A percentile compares a stretch with the other conserved stretches of the same genome.
phyloP scores from a whole-genome alignment of 768 basidiomycete genomes.

The Tulasnella sp. region DNA sequence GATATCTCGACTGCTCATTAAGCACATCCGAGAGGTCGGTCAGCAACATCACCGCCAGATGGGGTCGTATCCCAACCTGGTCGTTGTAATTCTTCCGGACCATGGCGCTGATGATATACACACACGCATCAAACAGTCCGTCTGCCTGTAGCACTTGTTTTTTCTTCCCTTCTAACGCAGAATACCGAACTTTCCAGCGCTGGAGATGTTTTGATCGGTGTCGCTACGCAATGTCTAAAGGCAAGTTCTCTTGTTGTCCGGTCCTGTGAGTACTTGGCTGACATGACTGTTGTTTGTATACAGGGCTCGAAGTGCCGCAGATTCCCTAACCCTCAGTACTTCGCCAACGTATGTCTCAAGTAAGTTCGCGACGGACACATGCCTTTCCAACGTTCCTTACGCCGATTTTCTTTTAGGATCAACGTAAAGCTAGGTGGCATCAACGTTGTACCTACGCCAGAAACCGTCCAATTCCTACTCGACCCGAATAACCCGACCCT shows the following conservation, averaged over 20 bases:
- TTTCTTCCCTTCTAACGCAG: background rate
- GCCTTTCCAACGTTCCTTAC: background rate
- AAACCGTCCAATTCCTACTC: constrained; percentile 48
- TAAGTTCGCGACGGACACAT: constrained; percentile 27
- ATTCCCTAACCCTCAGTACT: constrained; percentile 60
- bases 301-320: constrained; percentile 9
- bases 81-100: constrained; percentile 61
- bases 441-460: constrained; percentile 61
- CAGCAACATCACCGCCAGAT: constrained; percentile 32
- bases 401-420: constrained; percentile 26
- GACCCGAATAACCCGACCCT: constrained; percentile 66
- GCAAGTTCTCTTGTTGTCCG: background rate
- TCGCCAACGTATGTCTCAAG: constrained; percentile 67
- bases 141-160: constrained; percentile 8
- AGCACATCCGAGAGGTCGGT: constrained; percentile 43
- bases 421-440: constrained; percentile 80
- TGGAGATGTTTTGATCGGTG: constrained; percentile 59
- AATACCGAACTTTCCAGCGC: constrained; percentile 36
- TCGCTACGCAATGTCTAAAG: constrained; percentile 71
- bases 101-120: constrained; percentile 59
- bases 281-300: background rate
- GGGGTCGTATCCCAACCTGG: constrained; percentile 38
- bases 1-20: background rate
- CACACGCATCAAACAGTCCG: constrained; percentile 65
- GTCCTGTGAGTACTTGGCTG: background rate